phyloP scores from a whole-genome alignment of 108 stramenopile genomes.

The Skeletonema grethae region DNA sequence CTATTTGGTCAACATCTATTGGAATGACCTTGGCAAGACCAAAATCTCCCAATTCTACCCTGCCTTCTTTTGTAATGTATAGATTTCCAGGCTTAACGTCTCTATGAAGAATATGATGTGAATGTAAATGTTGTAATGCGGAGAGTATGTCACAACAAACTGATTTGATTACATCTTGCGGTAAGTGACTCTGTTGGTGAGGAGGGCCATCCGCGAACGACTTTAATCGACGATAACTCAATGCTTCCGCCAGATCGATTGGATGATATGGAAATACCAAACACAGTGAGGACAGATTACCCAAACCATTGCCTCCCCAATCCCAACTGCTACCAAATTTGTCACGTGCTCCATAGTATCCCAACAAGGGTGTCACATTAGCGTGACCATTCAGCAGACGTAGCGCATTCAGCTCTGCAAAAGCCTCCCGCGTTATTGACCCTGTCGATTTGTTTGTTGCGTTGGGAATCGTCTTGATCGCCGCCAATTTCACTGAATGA shows the following conservation, averaged over 20 bases:
- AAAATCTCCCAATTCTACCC: constrained; percentile 78
- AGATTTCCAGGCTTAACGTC: constrained; percentile 96
- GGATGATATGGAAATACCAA: constrained; percentile 79
- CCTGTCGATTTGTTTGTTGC: constrained; percentile 33
- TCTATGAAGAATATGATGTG: constrained; percentile 86
- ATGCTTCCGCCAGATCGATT: constrained; percentile 58
- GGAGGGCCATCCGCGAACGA: constrained; percentile 28
- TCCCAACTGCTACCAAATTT: constrained; percentile 18
- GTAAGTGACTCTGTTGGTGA: constrained; percentile 18
- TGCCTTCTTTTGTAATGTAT: constrained; percentile 58
- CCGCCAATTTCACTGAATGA: constrained; percentile 46
- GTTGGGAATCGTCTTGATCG: constrained; percentile 68
- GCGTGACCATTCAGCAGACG: constrained; percentile 41
- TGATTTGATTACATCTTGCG: constrained; percentile 44
- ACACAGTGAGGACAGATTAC: constrained; percentile 40
- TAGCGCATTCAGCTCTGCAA: constrained; percentile 47
- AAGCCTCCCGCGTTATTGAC: constrained; percentile 44
- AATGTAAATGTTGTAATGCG: constrained; percentile 90
- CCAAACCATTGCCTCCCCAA: constrained; percentile 13
- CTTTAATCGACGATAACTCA: constrained; percentile 58
- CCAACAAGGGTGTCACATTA: constrained; percentile 37
- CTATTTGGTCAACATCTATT: constrained; percentile 6
- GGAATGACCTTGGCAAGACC: constrained; percentile 62
- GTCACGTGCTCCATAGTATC: constrained; percentile 39
- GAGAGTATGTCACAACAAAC: constrained; percentile 65